Percentiles rank a stretch among this genome's conserved stretches.
Conservation (phyloP, 179 eudicot species). For the Silene coronaria region DNA sequence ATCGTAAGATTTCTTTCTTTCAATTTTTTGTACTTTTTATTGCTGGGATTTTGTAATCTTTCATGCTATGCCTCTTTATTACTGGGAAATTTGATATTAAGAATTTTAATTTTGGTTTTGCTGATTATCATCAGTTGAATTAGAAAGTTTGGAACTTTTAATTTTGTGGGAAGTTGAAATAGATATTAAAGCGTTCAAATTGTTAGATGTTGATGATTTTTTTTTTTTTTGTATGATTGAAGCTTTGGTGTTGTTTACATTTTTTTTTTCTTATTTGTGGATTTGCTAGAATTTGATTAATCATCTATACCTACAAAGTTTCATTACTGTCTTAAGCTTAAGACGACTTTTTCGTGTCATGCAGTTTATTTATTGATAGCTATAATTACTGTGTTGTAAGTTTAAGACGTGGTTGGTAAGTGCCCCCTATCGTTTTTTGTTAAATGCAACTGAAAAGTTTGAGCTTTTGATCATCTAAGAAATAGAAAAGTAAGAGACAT, state of each 20-base stretch:
- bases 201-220: not conserved
- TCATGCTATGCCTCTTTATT: not conserved
- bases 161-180: not conserved
- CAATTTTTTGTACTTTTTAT: not conserved
- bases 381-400: too few species aligned
- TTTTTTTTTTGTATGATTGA: not conserved
- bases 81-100: not conserved
- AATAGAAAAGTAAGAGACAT: not conserved
- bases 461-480: not conserved
- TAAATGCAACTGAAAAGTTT: not conserved
- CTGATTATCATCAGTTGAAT: not conserved
- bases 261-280: not conserved
- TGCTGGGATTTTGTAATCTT: slow-evolving; percentile 6
- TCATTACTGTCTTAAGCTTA: too few species aligned
- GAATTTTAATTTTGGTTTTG: not conserved
- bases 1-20: slow-evolving; percentile 47
- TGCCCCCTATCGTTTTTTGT: not conserved
- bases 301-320: too few species aligned
- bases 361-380: too few species aligned
- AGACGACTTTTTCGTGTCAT: too few species aligned
- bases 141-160: slow-evolving; percentile 4
- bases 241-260: not conserved
- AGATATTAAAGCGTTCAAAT: not conserved
- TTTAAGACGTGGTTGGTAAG: too few species aligned
- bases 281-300: too few species aligned